Conservation (phyloP, 176 grass and related monocot genomes). For the Zoysia pacifica region DNA sequence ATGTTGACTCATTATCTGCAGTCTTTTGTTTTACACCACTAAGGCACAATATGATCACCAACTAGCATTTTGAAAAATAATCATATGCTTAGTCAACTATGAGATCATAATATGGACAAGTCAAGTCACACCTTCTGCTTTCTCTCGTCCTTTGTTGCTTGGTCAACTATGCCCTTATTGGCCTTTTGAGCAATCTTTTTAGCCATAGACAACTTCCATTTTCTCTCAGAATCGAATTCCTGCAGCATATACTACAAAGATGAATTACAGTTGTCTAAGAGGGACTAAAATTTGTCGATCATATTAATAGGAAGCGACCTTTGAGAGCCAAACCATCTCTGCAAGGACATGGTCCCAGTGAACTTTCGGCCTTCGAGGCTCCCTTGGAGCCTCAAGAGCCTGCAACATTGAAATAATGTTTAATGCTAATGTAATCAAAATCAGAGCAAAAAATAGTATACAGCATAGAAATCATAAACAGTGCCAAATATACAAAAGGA, state of each 20-base stretch:
- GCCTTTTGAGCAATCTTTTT: conserved; percentile 88
- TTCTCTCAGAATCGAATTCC: conserved; percentile 99
- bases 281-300: conserved; percentile 1
- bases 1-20: conserved; percentile 12
- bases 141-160: conserved; percentile 83
- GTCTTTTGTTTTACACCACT: neutral
- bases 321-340: conserved; percentile 93
- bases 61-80: conserved; percentile 21
- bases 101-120: conserved; percentile 12
- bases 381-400: conserved; percentile 90
- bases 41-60: conserved; percentile 1
- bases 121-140: conserved; percentile 80
- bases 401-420: conserved; percentile 28
- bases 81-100: conserved; percentile 14
- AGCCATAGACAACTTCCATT: conserved; percentile 94
- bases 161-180: conserved; percentile 75
- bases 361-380: conserved; percentile 80
- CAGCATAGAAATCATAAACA: neutral
- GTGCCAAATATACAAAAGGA: conserved; percentile 27
- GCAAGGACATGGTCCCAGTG: conserved; percentile 98
- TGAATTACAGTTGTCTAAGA: neutral
- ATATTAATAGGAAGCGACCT: conserved; percentile 55
- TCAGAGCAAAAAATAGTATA: neutral
- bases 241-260: conserved; percentile 35
- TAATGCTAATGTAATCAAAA: conserved; percentile 12